Conservation (phyloP, 164 flowering plant species). For the Echeveria elegans region DNA sequence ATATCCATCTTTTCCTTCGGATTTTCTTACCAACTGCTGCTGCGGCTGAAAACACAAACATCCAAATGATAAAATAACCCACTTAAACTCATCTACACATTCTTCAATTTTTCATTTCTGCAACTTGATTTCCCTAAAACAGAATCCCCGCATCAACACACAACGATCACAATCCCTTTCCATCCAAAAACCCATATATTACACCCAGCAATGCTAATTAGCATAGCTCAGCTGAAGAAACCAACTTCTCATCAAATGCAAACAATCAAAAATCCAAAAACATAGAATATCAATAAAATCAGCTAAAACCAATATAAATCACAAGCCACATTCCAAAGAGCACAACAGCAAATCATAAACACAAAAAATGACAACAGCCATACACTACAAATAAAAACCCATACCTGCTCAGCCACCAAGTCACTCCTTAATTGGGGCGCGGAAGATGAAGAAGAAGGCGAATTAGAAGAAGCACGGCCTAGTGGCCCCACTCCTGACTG, state of each 20-base stretch:
- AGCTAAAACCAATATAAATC: too few species aligned
- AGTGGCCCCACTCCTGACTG: conserved; percentile 53
- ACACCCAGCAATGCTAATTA: neutral
- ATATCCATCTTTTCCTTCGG: conserved; percentile 72
- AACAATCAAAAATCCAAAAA: neutral
- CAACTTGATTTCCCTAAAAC: neutral
- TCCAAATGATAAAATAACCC: neutral
- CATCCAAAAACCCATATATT: neutral
- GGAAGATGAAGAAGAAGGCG: conserved; percentile 69
- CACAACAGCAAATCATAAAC: neutral
- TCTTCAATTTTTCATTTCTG: neutral
- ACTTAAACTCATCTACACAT: neutral
- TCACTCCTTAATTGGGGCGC: conserved; percentile 61
- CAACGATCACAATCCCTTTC: neutral
- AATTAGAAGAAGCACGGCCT: conserved; percentile 39
- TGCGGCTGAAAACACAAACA: conserved; percentile 36
- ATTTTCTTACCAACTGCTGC: conserved; percentile 59
- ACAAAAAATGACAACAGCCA: too few species aligned
- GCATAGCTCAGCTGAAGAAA: neutral
- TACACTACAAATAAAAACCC: conserved; percentile 6
- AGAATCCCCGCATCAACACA: neutral
- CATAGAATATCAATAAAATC: neutral
- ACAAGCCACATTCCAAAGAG: too few species aligned
- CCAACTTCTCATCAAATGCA: neutral
- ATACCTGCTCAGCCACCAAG: conserved; percentile 35